Percentiles rank a stretch among this genome's conserved stretches.
phyloP scores from a whole-genome alignment of 139 green algal species.

The Mesotaenium endlicherianum region DNA sequence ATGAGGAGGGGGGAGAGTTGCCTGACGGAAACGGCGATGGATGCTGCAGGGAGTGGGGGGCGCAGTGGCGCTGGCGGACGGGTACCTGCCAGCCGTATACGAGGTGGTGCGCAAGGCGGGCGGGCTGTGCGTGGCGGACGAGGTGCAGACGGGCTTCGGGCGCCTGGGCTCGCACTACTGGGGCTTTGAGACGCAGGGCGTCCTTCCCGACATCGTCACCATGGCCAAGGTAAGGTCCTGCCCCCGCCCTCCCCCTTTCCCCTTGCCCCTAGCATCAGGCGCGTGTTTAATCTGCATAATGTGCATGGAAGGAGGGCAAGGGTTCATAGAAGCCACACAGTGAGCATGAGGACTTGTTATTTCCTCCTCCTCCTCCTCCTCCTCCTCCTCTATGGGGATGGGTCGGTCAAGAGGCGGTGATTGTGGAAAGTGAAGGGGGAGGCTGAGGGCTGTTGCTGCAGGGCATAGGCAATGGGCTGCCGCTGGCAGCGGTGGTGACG shows the following conservation, averaged over 20 bases:
- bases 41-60: conserved; percentile 85
- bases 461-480: conserved; percentile 96
- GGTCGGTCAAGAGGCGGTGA: too few species aligned
- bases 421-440: too few species aligned
- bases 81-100: conserved; percentile 87
- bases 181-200: conserved; percentile 87
- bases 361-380: too few species aligned
- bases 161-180: conserved; percentile 88
- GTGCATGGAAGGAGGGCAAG: too few species aligned
- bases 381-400: too few species aligned
- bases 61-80: conserved; percentile 71
- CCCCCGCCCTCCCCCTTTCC: too few species aligned
- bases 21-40: too few species aligned
- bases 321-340: too few species aligned
- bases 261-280: too few species aligned
- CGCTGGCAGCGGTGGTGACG: conserved; percentile 92
- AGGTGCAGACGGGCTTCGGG: conserved; percentile 98
- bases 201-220: conserved; percentile 88
- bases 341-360: too few species aligned
- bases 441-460: conserved; percentile 15
- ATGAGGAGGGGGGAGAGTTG: too few species aligned
- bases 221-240: conserved; percentile 95
- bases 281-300: too few species aligned
- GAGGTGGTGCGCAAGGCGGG: conserved; percentile 82
- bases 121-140: conserved; percentile 93